Percentiles rank a stretch among this genome's conserved stretches.
These are phyloP conservation scores for Rhododendron molle DNA, from an alignment of 148 eudicot species.

Conservation along the genomic window DNA sequence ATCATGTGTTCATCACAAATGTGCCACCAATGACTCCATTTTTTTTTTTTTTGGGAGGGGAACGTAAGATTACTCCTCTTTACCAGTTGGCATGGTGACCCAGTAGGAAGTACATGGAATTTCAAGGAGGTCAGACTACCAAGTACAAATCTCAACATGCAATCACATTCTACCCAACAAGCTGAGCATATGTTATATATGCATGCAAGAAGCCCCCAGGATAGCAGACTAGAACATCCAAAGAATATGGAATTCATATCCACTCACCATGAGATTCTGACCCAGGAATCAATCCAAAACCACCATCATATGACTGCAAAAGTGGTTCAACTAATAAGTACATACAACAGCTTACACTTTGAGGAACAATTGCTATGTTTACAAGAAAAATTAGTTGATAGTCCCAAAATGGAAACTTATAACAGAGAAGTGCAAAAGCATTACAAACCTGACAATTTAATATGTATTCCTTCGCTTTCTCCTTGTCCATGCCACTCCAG, in stretches of 20 bases:
- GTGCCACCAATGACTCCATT: not conserved
- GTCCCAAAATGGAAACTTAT: not conserved
- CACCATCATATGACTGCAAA: constrained; percentile 96
- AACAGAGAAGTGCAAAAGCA: constrained; percentile 1
- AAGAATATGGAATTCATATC: not conserved
- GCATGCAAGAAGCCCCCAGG: not conserved
- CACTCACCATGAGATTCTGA: constrained; percentile 96
- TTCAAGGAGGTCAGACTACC: not conserved
- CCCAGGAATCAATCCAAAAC: constrained; percentile 92
- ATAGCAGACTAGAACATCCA: not conserved
- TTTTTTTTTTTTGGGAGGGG: not conserved
- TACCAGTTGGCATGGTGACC: not conserved
- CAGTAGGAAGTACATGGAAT: not conserved
- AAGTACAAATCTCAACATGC: not conserved
- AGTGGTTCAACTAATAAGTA: constrained; percentile 6
- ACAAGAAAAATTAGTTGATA: not conserved
- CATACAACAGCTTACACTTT: not conserved
- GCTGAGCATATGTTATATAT: not conserved
- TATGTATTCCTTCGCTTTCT: constrained; percentile 77
- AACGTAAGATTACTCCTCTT: not conserved
- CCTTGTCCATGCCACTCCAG: constrained; percentile 88
- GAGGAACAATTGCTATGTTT: not conserved
- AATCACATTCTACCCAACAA: not conserved
- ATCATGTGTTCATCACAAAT: not conserved
- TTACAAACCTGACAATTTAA: constrained; percentile 69